These are phyloP conservation scores for Phytopythium sindhum DNA, from an alignment of 352 stramenopile genomes.

Conservation along the genomic window DNA sequence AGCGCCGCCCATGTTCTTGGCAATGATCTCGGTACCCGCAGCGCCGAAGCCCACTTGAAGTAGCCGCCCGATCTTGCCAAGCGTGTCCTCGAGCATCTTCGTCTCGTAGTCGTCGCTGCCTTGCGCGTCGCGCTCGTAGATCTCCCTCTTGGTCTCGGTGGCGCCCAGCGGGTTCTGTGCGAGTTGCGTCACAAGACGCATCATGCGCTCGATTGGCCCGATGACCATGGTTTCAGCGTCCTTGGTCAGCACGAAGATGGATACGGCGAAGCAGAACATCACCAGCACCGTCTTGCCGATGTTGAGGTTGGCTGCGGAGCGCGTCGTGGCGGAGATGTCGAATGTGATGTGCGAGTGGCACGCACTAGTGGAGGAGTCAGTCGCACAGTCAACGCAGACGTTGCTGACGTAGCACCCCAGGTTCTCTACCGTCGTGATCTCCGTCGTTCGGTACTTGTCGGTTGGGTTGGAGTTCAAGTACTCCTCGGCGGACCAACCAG, in stretches of 20 bases:
- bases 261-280: constrained; percentile 89
- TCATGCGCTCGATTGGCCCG: constrained; percentile 96
- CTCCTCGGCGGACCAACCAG: constrained; percentile 49
- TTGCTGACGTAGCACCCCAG: constrained; percentile 68
- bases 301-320: constrained; percentile 47
- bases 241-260: constrained; percentile 90
- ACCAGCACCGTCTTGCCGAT: constrained; percentile 88
- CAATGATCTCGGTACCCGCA: constrained; percentile 97
- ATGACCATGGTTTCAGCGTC: constrained; percentile 96
- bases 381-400: constrained; percentile 48
- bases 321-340: constrained; percentile 55
- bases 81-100: constrained; percentile 93
- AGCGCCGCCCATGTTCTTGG: constrained; percentile 94
- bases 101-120: constrained; percentile 93
- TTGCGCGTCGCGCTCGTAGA: constrained; percentile 74
- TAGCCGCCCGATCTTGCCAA: constrained; percentile 93
- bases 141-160: constrained; percentile 62
- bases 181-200: constrained; percentile 75
- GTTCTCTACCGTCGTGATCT: constrained; percentile 61
- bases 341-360: constrained; percentile 78
- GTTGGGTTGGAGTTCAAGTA: constrained; percentile 43
- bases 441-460: constrained; percentile 44
- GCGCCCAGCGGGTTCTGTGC: constrained; percentile 66
- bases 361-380: constrained; percentile 22
- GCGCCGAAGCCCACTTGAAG: constrained; percentile 97